Evolutionary conservation across 345 rosid genomes (phyloP).

Genomic region (Cardamine occulta): DNA sequence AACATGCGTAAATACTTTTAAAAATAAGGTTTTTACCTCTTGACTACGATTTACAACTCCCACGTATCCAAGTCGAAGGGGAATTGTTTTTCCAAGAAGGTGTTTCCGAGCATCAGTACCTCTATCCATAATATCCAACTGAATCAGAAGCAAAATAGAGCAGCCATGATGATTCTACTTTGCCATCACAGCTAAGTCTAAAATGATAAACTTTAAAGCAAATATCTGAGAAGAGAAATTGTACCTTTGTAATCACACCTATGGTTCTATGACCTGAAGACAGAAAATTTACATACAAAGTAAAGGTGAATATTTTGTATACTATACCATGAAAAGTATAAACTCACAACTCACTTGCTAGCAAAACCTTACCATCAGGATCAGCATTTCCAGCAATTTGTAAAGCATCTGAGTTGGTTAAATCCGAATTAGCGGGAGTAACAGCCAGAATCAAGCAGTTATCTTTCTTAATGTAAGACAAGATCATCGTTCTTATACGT

Average conservation of each 20-base stretch:
- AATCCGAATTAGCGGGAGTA: conserved; percentile 89
- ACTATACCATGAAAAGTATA: background rate
- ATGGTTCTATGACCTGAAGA: conserved; percentile 81
- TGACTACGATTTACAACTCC: conserved; percentile 96
- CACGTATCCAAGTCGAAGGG: conserved; percentile 91
- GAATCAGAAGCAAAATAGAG: conserved; percentile 40
- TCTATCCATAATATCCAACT: conserved; percentile 99
- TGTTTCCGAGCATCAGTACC: conserved; percentile 94
- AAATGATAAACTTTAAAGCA: conserved; percentile 9
- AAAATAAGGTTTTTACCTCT: conserved; percentile 63
- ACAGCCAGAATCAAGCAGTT: conserved; percentile 91
- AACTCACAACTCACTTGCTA: background rate
- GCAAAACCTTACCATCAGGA: conserved; percentile 71
- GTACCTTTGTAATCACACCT: conserved; percentile 91
- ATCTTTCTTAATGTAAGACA: conserved; percentile 86
- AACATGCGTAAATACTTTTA: background rate
- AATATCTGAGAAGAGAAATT: conserved; percentile 3
- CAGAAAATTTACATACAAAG: conserved; percentile 20
- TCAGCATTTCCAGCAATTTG: conserved; percentile 94
- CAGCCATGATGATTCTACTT: conserved; percentile 30
- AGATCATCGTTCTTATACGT: conserved; percentile 92
- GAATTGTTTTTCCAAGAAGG: conserved; percentile 89
- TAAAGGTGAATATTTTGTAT: background rate
- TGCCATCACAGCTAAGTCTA: background rate
- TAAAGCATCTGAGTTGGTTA: conserved; percentile 95